These are phyloP conservation scores for Cordyceps cicadae DNA, from an alignment of 2,329 filamentous ascomycete species.

Conservation along the genomic window DNA sequence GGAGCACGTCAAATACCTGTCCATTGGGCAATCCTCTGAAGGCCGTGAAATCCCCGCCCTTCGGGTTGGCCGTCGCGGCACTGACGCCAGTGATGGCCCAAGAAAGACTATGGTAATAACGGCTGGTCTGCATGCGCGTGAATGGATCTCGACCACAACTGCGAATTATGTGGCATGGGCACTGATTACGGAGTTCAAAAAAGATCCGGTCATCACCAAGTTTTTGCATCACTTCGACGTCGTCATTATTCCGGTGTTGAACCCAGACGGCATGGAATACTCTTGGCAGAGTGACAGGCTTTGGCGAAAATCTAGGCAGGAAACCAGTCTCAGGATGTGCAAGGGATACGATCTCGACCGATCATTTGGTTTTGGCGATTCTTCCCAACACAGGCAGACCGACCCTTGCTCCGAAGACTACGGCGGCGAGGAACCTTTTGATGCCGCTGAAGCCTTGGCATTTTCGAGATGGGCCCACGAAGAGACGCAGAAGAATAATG, in stretches of 20 bases:
- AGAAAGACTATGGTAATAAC: conserved; percentile 74
- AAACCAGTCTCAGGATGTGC: conserved; percentile 74
- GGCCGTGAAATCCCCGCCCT: conserved; percentile 79
- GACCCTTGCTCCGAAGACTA: conserved; percentile 92
- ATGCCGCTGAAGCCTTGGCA: conserved; percentile 67
- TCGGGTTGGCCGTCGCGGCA: conserved; percentile 56
- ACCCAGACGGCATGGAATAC: conserved; percentile 91
- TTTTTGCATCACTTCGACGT: conserved; percentile 80
- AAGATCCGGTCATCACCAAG: conserved; percentile 60
- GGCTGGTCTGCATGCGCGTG: conserved; percentile 83
- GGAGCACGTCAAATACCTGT: conserved; percentile 63
- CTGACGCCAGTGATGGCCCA: conserved; percentile 32
- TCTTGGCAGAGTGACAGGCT: conserved; percentile 86
- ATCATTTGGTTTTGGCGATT: conserved; percentile 78
- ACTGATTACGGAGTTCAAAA: conserved; percentile 75
- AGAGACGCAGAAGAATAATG: conserved; percentile 61
- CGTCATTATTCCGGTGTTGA: conserved; percentile 78
- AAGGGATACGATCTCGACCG: conserved; percentile 84
- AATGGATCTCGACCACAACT: conserved; percentile 92
- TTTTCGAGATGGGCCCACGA: conserved; percentile 79
- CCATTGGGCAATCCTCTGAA: conserved; percentile 78
- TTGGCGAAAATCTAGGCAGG: conserved; percentile 90
- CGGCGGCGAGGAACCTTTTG: conserved; percentile 73
- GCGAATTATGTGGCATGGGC: conserved; percentile 87
- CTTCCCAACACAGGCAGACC: conserved; percentile 51